Conservation (phyloP, 2,329 filamentous ascomycete species). For the Aspergillus sp. region DNA sequence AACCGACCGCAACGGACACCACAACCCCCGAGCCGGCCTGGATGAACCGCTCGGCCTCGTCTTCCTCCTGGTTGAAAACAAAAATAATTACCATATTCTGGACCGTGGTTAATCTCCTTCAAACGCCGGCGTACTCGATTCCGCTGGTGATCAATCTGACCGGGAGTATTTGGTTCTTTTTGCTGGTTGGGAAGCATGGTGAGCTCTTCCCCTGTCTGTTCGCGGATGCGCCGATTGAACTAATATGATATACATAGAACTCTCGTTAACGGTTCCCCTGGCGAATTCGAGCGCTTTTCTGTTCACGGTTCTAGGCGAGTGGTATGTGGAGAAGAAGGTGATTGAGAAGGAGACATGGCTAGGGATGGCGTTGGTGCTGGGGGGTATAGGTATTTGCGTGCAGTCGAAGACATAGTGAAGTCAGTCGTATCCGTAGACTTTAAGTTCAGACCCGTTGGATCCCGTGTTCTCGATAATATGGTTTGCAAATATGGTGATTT, state of each 20-base stretch:
- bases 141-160: conserved; percentile 87
- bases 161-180: conserved; percentile 94
- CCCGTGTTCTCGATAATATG: neutral
- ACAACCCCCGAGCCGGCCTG: conserved; percentile 27
- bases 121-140: conserved; percentile 81
- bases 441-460: no score
- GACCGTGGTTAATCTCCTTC: conserved; percentile 75
- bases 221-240: neutral
- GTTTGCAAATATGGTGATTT: neutral
- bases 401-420: conserved; percentile 51
- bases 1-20: neutral
- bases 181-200: conserved; percentile 92
- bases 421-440: neutral
- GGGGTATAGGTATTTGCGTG: conserved; percentile 83
- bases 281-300: conserved; percentile 93
- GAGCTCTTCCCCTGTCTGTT: conserved; percentile 42
- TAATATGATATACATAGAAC: conserved; percentile 69
- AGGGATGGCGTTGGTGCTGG: conserved; percentile 78
- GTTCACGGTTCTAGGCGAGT: conserved; percentile 94
- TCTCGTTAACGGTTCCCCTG: conserved; percentile 92
- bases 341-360: conserved; percentile 84
- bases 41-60: conserved; percentile 11
- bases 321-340: conserved; percentile 90
- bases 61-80: conserved; percentile 62
- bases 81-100: conserved; percentile 71